phyloP scores from a whole-genome alignment of 1,284 basidiomycete species.

The Pyrrhoderma lamaoense region DNA sequence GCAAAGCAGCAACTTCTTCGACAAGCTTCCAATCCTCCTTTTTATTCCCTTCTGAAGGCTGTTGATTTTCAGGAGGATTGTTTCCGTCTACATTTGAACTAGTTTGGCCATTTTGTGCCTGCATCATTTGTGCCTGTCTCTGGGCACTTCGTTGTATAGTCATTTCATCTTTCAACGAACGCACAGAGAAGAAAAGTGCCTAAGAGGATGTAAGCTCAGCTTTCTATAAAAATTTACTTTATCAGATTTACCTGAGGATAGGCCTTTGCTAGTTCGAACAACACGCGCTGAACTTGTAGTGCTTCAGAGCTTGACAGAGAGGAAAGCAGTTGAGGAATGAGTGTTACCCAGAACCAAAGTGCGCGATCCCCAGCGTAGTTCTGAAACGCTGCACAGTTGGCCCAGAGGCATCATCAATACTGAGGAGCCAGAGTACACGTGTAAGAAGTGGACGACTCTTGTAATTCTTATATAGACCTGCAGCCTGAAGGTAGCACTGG shows the following conservation, averaged over 20 bases:
- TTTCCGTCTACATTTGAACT: constrained; percentile 21
- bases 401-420: constrained; percentile 76
- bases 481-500: constrained; percentile 96
- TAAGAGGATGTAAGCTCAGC: constrained; percentile 34
- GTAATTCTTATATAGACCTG: constrained; percentile 90
- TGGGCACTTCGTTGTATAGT: constrained; percentile 38
- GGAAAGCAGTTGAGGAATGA: constrained; percentile 93
- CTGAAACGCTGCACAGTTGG: constrained; percentile 88
- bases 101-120: constrained; percentile 14
- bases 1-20: constrained; percentile 89
- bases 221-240: too few relatives aligned
- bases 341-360: constrained; percentile 98
- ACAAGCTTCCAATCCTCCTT: constrained; percentile 87
- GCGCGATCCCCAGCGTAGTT: constrained; percentile 95
- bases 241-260: constrained; percentile 90
- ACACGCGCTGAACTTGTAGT: constrained; percentile 85
- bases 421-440: constrained; percentile 94
- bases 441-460: constrained; percentile 91
- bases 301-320: constrained; percentile 90
- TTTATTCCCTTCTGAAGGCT: constrained; percentile 29
- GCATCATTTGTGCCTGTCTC: constrained; percentile 17
- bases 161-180: constrained; percentile 90
- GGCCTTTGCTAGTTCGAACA: constrained; percentile 86
- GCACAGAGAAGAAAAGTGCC: constrained; percentile 94
- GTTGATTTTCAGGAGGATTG: constrained; percentile 21